Base-by-base conservation (phyloP, 306 rosid species). In the Castanea crenata region DNA sequence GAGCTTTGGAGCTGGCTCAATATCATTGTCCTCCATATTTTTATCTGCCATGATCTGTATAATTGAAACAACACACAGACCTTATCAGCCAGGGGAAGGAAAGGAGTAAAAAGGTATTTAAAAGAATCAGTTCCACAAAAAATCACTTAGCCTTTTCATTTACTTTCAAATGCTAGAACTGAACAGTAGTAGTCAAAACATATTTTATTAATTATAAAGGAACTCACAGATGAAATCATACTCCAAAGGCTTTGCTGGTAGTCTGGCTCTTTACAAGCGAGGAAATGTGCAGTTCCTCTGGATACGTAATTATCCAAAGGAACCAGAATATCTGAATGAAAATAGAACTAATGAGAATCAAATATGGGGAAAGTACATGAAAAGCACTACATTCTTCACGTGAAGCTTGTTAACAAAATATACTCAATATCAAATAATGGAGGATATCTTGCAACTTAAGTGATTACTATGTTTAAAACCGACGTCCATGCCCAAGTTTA, bases 1-100 rank as follows among this genome's bases (percentile, higher is more conserved):
- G 86, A 94, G 97, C 89, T 94, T 94, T 19, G 98, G 98, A 63
- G 98, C 94, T 29, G 98, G 94, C 85, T 91, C 97, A 78, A 94
- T 91, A 85, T 94, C 98, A n/a, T 75, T 81, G 79, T 94, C 98
- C 79, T 94, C 98, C 93, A 92, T 70, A 84, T 91, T 92, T 84
- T 80, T 87, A 76, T 94, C 98, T 0, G 88, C 73, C 97, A 94
- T 84, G 75, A 92, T 75, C 98, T 94, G 90, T 62, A 82, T 69
- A 41, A 59, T 57, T 32, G 67, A 38, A 74, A 14, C 61, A 13
- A 56, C 49, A 68, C 61, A 56, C 49, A 81, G 34, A 29, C 72
- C 78, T 76, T 2, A 69, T 35, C 29, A 58, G 52, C 74, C 63
- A 35, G 46, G 65, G 21, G 3, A 21, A 15, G 70, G 70, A 6